phyloP scores from a whole-genome alignment of 2,329 filamentous ascomycete species.

The Fusarium papillatum region DNA sequence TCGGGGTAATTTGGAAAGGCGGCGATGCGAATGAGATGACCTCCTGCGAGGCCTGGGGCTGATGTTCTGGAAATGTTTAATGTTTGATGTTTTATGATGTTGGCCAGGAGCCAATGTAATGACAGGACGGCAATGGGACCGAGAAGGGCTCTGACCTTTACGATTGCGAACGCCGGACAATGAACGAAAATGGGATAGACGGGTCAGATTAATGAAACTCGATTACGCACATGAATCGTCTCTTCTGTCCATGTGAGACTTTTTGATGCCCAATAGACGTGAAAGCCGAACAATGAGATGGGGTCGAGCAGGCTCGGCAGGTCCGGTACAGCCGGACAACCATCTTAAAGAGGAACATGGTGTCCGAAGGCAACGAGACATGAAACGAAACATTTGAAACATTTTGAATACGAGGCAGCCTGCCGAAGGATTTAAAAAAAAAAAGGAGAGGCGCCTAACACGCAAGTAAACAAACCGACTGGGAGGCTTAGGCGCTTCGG shows the following conservation, averaged over 20 bases:
- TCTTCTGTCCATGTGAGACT: not conserved
- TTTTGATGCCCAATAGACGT: not conserved
- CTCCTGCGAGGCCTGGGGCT: not conserved
- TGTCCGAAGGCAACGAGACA: not conserved
- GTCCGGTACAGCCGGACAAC: not conserved
- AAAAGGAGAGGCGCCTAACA: not conserved
- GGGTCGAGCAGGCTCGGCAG: not conserved
- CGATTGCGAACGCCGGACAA: not conserved
- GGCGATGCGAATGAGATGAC: not conserved
- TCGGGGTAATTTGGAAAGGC: not conserved
- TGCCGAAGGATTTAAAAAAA: not conserved
- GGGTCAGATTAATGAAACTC: not conserved
- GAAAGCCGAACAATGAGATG: not conserved
- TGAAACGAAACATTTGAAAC: not conserved
- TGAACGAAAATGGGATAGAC: not conserved
- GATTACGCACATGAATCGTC: not conserved
- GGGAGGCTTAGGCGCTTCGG: not conserved
- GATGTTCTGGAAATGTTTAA: not conserved
- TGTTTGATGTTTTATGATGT: not conserved
- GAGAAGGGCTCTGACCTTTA: not conserved
- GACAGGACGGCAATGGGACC: not conserved
- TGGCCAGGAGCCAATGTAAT: not conserved
- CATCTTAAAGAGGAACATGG: not conserved
- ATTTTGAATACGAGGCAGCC: not conserved
- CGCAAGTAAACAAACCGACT: not conserved